Base-by-base conservation (phyloP, 2,329 filamentous ascomycete genomes). In the Myriosclerotinia duriaeana region DNA sequence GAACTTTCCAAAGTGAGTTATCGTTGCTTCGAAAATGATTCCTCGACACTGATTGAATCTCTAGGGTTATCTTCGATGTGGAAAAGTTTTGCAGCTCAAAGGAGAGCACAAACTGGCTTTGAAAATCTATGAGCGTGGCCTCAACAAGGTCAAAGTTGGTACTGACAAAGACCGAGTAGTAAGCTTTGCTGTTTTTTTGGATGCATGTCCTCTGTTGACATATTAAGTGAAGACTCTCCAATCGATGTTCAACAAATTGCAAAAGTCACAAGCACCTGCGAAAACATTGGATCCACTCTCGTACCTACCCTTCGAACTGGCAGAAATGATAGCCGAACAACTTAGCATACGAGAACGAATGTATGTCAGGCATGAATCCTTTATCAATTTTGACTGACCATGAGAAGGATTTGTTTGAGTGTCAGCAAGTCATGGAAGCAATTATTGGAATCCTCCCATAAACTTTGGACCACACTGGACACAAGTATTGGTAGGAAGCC, bases 1-100 rank as follows among this genome's bases (percentile, higher is more conserved):
- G 71, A 72, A 42, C 58, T 68, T 50, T 72, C 76, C 20, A 77
- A 75, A 67, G 76, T 74, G 58, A 64, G 7, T 36, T 17, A 5
- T 36, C 26, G 11, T 40, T 36, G 46, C 22, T 40, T 14, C 3
- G 4, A 42, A 14, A 8, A 6, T 17, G 53, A 34, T 30, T n/a
- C 14, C 9, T 36, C 46, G 6, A n/a, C 48, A 22, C 30, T 67
- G 34, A 65, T 40, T 14, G 34, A 53, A 38, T 26, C 14, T 34
- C 2, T 36, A 77, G 75, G 76, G 76, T 26, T 77, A 77, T 66
- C 71, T 77, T 53, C 68, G 76, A 65, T 75, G 73, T 65, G 76
- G 72, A 7, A 77, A 77, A 64, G 52, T 76, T 8, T 68, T 77
- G 53, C 72, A 74, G 46, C 66, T 76, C 9, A 74, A 72, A 65